Conservation (phyloP, 495 filamentous ascomycete genomes). For the Penicillium steckii region DNA sequence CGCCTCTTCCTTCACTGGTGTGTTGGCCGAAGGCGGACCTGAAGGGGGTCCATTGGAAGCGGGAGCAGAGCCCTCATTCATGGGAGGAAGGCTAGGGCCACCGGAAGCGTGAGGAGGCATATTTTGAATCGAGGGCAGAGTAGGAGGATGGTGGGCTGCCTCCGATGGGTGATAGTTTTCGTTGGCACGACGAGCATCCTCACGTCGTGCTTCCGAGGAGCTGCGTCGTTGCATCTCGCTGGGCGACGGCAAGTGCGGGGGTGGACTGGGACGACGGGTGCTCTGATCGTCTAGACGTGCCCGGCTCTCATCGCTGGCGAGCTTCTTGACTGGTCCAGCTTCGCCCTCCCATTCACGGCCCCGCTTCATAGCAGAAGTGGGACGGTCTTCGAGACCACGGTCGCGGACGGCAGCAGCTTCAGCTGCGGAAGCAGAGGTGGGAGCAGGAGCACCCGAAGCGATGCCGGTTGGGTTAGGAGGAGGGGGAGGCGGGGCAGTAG, state of each 20-base stretch:
- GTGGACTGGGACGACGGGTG: conserved; percentile 70
- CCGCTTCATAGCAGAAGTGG: conserved; percentile 78
- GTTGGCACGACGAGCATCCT: conserved; percentile 67
- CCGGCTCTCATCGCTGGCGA: conserved; percentile 81
- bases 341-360: conserved; percentile 87
- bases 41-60: conserved; percentile 59
- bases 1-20: conserved; percentile 46
- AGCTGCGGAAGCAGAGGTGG: conserved; percentile 70
- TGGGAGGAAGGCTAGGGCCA: conserved; percentile 53
- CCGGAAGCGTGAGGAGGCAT: conserved; percentile 58
- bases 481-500: conserved; percentile 59
- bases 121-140: conserved; percentile 68
- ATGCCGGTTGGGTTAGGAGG: conserved; percentile 67
- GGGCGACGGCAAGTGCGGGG: conserved; percentile 58
- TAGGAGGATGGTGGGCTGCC: conserved; percentile 81
- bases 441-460: conserved; percentile 73
- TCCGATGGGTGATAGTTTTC: conserved; percentile 88
- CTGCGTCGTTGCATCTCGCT: conserved; percentile 70
- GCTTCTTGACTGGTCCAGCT: conserved; percentile 69
- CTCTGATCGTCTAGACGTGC: conserved; percentile 82
- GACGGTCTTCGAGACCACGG: conserved; percentile 71
- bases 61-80: conserved; percentile 52
- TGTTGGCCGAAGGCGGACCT: conserved; percentile 43
- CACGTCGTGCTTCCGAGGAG: conserved; percentile 72
- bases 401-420: conserved; percentile 74